Evolutionary conservation across 345 rosid species (phyloP), one percentile per base, ranked within the genome.

Genomic region (Lumnitzera littorea): DNA sequence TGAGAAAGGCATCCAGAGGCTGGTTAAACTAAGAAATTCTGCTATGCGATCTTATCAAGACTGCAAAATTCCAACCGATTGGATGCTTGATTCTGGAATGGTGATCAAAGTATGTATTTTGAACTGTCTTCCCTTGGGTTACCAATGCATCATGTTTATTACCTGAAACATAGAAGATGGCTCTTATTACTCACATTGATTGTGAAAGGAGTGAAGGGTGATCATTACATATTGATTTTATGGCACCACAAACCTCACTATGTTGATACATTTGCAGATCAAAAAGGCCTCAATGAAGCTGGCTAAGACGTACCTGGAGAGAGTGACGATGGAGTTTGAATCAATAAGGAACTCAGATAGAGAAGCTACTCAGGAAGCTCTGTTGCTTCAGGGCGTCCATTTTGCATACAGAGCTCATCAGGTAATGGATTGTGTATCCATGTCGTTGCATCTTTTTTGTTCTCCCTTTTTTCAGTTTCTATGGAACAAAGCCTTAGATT

Each of bases 61-160:
- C 48, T 83, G 65, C 64, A 80, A 78, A 60, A 82, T 91, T 71
- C 98, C 96, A 54, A 80, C 76, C 31, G 84, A 79, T 60, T 91
- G 96, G 98, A 86, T 88, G 96, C 87, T 84, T 55, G 98, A 91
- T 70, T 70, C 88, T 2, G 96, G 95, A 64, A 77, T 88, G 57
- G 74, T 78, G 65, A 75, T 61, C 61, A 86, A 76, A 77, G 98
- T 84, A 66, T 46, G 63, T 11, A 12, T n/a, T 50, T 13, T 17
- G 6, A 53, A 50, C 10, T 55, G 3, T 50, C 24, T 60, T 29
- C 24, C 15, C 13, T 17, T 24, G 3, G 4, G 24, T 16, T 16
- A 15, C 25, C 4, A 13, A 52, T 51, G 53, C 11, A 12, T 51
- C 43, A 36, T 36, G 9, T 36, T 36, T 9, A 36, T 7, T 36